These are phyloP conservation scores for Linderina pennispora DNA, from an alignment of 192 early-diverging fungal genomes.

Conservation along the genomic window DNA sequence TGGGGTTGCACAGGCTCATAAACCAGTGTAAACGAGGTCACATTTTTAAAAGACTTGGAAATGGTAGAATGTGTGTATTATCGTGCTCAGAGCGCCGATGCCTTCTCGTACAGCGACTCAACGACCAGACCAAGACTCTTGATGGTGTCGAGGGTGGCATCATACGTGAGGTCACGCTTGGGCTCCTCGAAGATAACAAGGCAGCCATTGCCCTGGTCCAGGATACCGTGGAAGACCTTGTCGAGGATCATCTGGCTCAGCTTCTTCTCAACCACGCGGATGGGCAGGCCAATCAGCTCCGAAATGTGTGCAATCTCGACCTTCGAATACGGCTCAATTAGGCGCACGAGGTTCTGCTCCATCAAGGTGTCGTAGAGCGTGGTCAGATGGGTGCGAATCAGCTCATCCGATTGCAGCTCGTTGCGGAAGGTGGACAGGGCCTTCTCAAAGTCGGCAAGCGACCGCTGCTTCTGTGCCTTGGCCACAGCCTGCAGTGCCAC, in stretches of 20 bases:
- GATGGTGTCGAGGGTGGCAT: conserved; percentile 87
- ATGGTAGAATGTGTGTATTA: no score
- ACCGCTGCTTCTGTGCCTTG: conserved; percentile 93
- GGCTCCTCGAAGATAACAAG: conserved; percentile 92
- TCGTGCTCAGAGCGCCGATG: conserved; percentile 25
- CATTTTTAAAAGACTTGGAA: no score
- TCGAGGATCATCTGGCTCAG: conserved; percentile 99
- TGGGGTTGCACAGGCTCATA: no score
- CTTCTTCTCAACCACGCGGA: conserved; percentile 91
- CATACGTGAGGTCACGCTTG: conserved; percentile 88
- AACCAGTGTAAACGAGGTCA: no score
- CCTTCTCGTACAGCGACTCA: conserved; percentile 93
- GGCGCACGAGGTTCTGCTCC: conserved; percentile 92
- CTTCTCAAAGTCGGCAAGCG: conserved; percentile 93
- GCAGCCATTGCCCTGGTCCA: conserved; percentile 96
- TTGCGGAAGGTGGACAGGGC: conserved; percentile 77
- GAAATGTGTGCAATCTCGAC: conserved; percentile 97
- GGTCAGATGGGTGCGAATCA: conserved; percentile 88
- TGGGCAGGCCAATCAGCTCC: conserved; percentile 85
- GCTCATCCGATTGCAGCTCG: conserved; percentile 89
- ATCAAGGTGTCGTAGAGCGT: conserved; percentile 93
- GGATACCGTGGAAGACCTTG: conserved; percentile 88
- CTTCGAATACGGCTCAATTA: conserved; percentile 97
- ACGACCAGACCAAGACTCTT: conserved; percentile 96
- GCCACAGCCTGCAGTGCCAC: conserved; percentile 94